These are phyloP conservation scores for Mycena venus DNA, from an alignment of 768 basidiomycete genomes.

Conservation along the genomic window DNA sequence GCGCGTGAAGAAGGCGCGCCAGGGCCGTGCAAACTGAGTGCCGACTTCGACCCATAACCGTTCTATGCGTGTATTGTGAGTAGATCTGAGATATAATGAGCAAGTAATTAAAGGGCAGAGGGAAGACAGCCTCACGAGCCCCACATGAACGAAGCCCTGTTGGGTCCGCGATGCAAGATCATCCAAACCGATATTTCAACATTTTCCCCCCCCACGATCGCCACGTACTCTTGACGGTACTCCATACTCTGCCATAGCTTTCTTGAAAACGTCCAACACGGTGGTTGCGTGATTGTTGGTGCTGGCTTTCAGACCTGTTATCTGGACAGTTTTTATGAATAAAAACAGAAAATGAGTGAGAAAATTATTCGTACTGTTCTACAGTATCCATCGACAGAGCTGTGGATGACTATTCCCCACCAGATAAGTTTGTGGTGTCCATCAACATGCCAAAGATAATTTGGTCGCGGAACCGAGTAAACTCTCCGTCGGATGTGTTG, in stretches of 20 bases:
- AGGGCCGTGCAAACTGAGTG: slow-evolving; percentile 55
- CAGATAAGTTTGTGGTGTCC: slow-evolving; percentile 42
- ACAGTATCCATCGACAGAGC: slow-evolving; percentile 46
- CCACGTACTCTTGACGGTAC: slow-evolving; percentile 48
- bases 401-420: slow-evolving; percentile 44
- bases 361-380: slow-evolving; percentile 35
- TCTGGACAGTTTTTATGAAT: slow-evolving; percentile 14
- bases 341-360: neutral
- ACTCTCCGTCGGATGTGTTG: slow-evolving; percentile 21
- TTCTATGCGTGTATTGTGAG: slow-evolving; percentile 59
- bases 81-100: slow-evolving; percentile 40
- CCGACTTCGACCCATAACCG: too few species aligned
- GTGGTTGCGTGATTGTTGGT: slow-evolving; percentile 45
- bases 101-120: neutral
- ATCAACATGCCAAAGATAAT: slow-evolving; percentile 43
- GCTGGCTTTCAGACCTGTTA: slow-evolving; percentile 41
- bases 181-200: slow-evolving; percentile 47
- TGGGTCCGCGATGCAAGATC: slow-evolving; percentile 47
- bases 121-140: slow-evolving; percentile 39
- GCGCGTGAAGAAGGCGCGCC: slow-evolving; percentile 56
- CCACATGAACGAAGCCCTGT: slow-evolving; percentile 50
- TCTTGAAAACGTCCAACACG: slow-evolving; percentile 41
- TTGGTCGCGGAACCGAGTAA: slow-evolving; percentile 38
- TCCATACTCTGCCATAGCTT: slow-evolving; percentile 37
- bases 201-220: slow-evolving; percentile 54